Evolutionary conservation across 106 monocot genomes (phyloP).

Genomic region (Allium fistulosum): DNA sequence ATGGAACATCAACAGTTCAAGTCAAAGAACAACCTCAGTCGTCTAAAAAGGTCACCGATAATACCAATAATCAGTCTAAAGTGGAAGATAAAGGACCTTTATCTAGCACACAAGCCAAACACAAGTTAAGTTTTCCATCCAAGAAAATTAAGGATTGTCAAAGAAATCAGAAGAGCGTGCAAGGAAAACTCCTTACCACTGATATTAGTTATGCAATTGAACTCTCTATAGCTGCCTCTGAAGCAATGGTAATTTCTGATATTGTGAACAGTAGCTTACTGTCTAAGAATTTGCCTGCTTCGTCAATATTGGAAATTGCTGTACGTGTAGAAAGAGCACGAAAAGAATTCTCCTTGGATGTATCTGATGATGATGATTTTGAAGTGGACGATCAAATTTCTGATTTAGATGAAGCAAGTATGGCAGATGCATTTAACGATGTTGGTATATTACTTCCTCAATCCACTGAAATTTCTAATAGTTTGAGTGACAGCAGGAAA

Average conservation of each 20-base stretch:
- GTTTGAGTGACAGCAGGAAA: constrained; percentile 1
- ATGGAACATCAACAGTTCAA: not conserved
- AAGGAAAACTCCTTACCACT: constrained; percentile 9
- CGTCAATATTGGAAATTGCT: constrained; percentile 45
- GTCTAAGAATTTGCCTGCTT: constrained; percentile 26
- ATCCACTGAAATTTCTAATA: constrained; percentile 11
- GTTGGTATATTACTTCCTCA: constrained; percentile 44
- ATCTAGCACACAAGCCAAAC: constrained; percentile 2
- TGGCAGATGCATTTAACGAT: constrained; percentile 66
- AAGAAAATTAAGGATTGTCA: not conserved
- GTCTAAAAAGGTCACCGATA: not conserved
- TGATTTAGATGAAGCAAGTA: constrained; percentile 57
- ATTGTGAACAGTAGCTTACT: constrained; percentile 14
- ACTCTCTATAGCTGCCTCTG: constrained; percentile 75
- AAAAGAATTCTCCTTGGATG: constrained; percentile 18
- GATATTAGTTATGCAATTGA: constrained; percentile 48
- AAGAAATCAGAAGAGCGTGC: not conserved
- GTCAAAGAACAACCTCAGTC: constrained; percentile 8
- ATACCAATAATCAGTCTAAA: constrained; percentile 5
- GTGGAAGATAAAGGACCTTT: constrained; percentile 5
- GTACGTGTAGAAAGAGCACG: constrained; percentile 60
- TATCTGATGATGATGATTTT: constrained; percentile 16
- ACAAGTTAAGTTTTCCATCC: not conserved
- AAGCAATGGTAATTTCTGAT: constrained; percentile 76
- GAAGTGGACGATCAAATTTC: constrained; percentile 38